Evolutionary conservation across 129 eudicot genomes (phyloP).

Genomic region (Saposhnikovia divaricata): DNA sequence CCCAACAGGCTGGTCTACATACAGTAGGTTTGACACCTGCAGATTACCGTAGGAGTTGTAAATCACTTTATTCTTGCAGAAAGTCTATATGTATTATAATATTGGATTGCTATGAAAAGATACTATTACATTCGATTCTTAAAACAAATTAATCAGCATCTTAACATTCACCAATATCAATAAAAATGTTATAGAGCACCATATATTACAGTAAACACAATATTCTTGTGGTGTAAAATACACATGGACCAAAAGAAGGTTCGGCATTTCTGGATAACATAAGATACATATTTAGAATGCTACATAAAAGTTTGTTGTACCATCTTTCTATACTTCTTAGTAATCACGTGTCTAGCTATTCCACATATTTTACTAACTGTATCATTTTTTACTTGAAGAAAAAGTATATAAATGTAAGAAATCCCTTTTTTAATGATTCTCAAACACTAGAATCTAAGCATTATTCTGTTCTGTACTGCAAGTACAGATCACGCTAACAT

Average conservation of each 20-base stretch:
- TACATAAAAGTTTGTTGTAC: neutral
- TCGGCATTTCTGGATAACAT: neutral
- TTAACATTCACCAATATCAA: neutral
- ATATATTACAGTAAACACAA: slow-evolving; percentile 1
- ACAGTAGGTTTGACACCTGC: slow-evolving; percentile 36
- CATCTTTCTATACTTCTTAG: neutral
- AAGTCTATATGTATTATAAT: neutral
- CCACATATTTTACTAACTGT: neutral
- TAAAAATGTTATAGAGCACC: neutral
- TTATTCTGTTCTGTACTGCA: neutral
- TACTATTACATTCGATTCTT: neutral
- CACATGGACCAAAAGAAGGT: neutral
- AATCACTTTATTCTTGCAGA: neutral
- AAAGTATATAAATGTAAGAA: neutral
- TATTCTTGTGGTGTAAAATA: neutral
- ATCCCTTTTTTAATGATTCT: neutral
- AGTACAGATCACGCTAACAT: neutral
- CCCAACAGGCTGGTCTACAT: slow-evolving; percentile 41
- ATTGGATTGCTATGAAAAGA: neutral
- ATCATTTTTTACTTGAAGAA: neutral
- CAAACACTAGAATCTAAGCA: neutral
- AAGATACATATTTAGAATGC: neutral
- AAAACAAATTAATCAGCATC: neutral
- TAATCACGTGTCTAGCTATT: neutral
- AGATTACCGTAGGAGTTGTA: neutral